Evolutionary conservation across 345 rosid species (phyloP), one percentile per base, ranked within the genome.

Genomic region (Reutealis trisperma): DNA sequence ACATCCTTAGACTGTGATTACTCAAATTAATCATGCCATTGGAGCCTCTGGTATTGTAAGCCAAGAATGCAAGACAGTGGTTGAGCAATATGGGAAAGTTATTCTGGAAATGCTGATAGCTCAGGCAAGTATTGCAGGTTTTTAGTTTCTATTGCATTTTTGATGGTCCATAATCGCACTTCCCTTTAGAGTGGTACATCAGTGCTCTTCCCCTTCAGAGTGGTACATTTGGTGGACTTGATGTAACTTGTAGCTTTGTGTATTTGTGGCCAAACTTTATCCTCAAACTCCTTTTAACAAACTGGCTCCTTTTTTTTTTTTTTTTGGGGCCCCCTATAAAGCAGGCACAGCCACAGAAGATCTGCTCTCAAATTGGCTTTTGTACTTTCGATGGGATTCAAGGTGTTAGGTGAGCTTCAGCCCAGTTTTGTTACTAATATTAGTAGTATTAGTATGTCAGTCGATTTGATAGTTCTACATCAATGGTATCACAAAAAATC

Each of bases 21-120:
- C 78, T 77, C 81, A 81, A 69, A 81, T 81, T 27, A 77, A 81
- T 68, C 81, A 73, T 68, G 81, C 81, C 5, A 81, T 81, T 57
- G 84, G 84, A 77, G 84, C 84, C 71, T 72, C 81, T 8, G 84
- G 84, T 41, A 55, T 77, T 67, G 54, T 70, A 60, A 81, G 81
- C 72, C 81, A 81, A 77, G 81, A 81, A 81, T 81, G 84, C 81
- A 81, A 77, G 63, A 63, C 78, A 8, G 45, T 81, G 41, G 84
- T 77, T 63, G 34, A 64, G 45, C 78, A 73, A 47, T 81, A 81
- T 74, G 84, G 84, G 34, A 81, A 77, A 63, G 65, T 73, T 30
- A 76, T 81, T 67, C 51, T 81, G 5, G 84, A 81, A 52, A 24
- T 81, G 84, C 75, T 81, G 49, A 5, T 77, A 42, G 78, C 81